Conservation (phyloP, 768 basidiomycete genomes). For the Omphalotus guepiniiformis region DNA sequence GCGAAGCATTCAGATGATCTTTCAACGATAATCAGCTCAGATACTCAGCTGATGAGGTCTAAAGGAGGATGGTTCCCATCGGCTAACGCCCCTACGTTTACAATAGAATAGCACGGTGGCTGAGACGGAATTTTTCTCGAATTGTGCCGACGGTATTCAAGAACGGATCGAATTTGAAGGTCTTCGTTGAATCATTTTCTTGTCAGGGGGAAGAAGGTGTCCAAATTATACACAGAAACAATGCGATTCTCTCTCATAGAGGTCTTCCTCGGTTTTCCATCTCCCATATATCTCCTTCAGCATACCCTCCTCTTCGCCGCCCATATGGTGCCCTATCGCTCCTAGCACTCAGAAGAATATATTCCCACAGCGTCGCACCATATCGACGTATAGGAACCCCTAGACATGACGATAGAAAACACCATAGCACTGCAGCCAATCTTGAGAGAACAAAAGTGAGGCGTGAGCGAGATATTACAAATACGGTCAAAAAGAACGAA, state of each 20-base stretch:
- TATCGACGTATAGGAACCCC: constrained; percentile 44
- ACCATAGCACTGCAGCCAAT: constrained; percentile 54
- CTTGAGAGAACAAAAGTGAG: constrained; percentile 21
- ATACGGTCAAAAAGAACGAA: constrained; percentile 6
- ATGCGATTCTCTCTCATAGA: not conserved
- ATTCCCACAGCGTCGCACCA: constrained; percentile 47
- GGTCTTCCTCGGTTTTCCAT: constrained; percentile 39
- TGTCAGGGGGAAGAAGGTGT: not conserved
- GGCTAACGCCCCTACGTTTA: no score
- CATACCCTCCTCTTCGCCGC: constrained; percentile 32
- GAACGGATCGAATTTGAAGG: not conserved
- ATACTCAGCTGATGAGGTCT: no score
- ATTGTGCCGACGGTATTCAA: not conserved
- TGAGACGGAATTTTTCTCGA: no score
- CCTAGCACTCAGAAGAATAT: constrained; percentile 36
- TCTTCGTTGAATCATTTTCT: not conserved
- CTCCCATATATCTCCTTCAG: constrained; percentile 57
- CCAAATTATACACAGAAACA: not conserved
- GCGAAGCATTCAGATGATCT: no score
- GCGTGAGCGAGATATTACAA: not conserved
- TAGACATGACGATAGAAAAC: constrained; percentile 64
- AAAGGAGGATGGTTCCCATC: no score
- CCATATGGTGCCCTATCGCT: constrained; percentile 19
- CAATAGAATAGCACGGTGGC: no score
- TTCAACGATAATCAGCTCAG: no score